Conservation (phyloP, 1,284 basidiomycete genomes). For the Ustilago nuda region DNA sequence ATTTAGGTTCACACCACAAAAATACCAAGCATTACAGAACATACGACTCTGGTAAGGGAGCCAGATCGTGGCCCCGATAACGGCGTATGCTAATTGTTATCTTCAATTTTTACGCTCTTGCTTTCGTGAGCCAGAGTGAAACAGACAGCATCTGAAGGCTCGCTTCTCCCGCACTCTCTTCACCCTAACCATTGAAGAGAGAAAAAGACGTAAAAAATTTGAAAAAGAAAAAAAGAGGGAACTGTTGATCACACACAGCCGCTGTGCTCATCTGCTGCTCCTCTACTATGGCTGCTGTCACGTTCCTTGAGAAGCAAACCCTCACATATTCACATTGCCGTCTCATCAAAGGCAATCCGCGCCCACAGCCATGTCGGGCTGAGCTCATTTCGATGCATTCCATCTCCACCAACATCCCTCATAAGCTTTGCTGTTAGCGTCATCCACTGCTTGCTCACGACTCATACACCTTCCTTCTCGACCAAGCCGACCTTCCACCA, state of each 20-base stretch:
- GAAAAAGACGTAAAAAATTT: not conserved
- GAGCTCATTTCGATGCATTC: conserved; percentile 9
- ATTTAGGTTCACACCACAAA: too few species aligned
- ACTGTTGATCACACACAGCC: too few species aligned
- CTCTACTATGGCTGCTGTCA: conserved; percentile 1
- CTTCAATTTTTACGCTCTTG: not conserved
- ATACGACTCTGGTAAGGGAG: too few species aligned
- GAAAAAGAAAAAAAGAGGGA: too few species aligned
- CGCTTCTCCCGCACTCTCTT: not conserved
- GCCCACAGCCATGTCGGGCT: not conserved
- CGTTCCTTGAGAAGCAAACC: not conserved
- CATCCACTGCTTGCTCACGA: not conserved
- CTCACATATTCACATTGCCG: conserved; percentile 1
- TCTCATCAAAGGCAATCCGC: conserved; percentile 13
- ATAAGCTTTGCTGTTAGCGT: not conserved
- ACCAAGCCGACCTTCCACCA: not conserved
- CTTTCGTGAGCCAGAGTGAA: not conserved
- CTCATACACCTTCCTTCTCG: not conserved
- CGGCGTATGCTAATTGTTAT: too few species aligned
- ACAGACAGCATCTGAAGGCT: not conserved
- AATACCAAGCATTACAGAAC: too few species aligned
- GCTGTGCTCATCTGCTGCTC: not conserved
- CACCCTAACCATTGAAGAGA: not conserved
- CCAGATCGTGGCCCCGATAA: too few species aligned
- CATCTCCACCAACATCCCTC: not conserved